Conservation (phyloP, 176 grass and related monocot species). For the barley (Hordeum vulgare) region DNA sequence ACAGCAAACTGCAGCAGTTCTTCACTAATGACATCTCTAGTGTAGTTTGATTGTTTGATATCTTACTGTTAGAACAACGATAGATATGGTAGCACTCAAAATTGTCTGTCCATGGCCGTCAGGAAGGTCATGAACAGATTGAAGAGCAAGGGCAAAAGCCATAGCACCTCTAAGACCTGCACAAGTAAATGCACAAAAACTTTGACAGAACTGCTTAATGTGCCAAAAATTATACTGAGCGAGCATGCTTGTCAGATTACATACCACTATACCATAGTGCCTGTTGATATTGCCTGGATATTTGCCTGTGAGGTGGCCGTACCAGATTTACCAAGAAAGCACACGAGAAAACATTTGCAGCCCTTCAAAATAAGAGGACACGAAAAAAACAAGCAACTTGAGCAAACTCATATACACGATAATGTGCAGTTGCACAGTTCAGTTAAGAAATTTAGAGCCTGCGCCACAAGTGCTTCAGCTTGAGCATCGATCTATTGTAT, state of each 20-base stretch:
- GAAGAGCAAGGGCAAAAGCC: constrained; percentile 77
- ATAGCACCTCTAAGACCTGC: constrained; percentile 72
- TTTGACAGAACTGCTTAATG: background rate
- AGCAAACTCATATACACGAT: background rate
- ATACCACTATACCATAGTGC: constrained; percentile 79
- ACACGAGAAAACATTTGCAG: constrained; percentile 59
- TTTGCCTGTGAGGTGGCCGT: constrained; percentile 40
- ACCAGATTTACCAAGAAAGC: constrained; percentile 54
- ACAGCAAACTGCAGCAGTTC: background rate
- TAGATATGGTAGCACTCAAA: constrained; percentile 57
- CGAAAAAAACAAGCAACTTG: background rate
- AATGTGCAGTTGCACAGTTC: background rate
- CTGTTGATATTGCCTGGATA: constrained; percentile 53
- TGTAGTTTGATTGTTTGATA: background rate
- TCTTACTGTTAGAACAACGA: constrained; percentile 57
- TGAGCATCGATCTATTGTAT: background rate
- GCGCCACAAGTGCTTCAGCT: background rate
- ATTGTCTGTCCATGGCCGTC: constrained; percentile 63
- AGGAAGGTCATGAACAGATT: constrained; percentile 68
- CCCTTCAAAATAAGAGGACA: constrained; percentile 38
- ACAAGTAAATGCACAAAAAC: background rate
- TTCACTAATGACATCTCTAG: background rate
- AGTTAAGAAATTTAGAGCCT: background rate
- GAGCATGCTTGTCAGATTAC: background rate
- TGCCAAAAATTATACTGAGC: background rate